Evolutionary conservation across 805 yeast species (phyloP).

Genomic region (Wickerhamomyces mucosus): DNA sequence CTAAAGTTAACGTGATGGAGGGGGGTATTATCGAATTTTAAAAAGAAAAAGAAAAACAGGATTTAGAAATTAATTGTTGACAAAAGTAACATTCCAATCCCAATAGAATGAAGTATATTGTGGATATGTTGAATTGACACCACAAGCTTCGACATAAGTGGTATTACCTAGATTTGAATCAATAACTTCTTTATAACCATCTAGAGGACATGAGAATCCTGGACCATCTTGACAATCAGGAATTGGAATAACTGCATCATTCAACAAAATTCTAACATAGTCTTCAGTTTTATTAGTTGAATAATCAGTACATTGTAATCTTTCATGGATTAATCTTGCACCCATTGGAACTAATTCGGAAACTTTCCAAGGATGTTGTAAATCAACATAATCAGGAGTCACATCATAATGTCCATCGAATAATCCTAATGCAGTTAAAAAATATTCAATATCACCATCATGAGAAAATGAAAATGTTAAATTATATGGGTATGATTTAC

Average conservation of each 20-base stretch:
- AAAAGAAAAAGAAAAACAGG: no score
- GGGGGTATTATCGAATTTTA: no score
- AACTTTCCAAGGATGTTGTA: constrained; percentile 37
- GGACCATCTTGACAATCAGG: constrained; percentile 43
- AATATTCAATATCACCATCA: constrained; percentile 57
- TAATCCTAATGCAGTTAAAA: constrained; percentile 56
- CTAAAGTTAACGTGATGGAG: no score
- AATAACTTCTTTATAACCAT: constrained; percentile 24
- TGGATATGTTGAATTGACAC: constrained; percentile 11
- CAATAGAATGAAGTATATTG: constrained; percentile 15
- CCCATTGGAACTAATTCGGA: constrained; percentile 50
- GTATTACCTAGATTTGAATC: constrained; percentile 21
- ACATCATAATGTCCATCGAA: constrained; percentile 27
- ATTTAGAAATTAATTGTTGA: constrained; percentile 11
- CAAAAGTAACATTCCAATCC: constrained; percentile 16
- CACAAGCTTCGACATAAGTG: constrained; percentile 25
- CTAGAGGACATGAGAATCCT: constrained; percentile 37
- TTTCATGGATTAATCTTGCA: constrained; percentile 41
- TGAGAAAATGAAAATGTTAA: constrained; percentile 68
- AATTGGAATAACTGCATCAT: constrained; percentile 47
- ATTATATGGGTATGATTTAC: constrained; percentile 39
- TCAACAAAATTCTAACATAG: constrained; percentile 39
- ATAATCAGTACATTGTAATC: constrained; percentile 31
- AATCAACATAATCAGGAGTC: constrained; percentile 34
- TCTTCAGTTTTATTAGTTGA: constrained; percentile 19